Evolutionary conservation across 73 alveolate species (phyloP), one percentile per base, ranked within the genome.

Genomic region (Halteria grandinella): DNA sequence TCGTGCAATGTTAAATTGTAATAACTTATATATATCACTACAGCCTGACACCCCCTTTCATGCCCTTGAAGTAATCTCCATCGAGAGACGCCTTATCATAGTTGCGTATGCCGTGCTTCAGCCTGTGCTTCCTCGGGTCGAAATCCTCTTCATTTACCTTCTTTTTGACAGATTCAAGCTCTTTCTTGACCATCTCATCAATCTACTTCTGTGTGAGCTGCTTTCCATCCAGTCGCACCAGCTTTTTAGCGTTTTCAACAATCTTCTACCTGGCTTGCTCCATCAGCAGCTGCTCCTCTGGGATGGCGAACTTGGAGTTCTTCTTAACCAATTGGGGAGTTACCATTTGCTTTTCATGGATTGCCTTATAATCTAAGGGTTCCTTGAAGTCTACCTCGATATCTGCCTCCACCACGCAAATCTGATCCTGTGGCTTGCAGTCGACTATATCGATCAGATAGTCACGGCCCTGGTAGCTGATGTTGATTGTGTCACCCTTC

Each of bases 401-500:
- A 85, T 96, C 98, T 40, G 98, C 95, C 79, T 96, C 97, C 54
- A 94, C 88, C 29, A 96, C 95, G 57, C 95, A 80, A 12, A 96
- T 91, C 7, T 95, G 94, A 45, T 87, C 69, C 11, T 83, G 85
- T 27, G 99, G 99, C 55, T 78, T 84, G 40, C 94, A 90, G 58
- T 93, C 92, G 0, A 92, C 87, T 23, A 96, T 90, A 74, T 96
- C 99, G n/a, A 96, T 87, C 80, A 60, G 64, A 75, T 80, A 96
- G 51, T 88, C 88, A 50, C 69, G 77, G 40, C 89, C 91, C 25
- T 79, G 79, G 64, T 92, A 94, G 64, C 75, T 87, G 14, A 96
- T 94, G 41, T 87, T 75, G 33, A 96, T 96, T 31, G 98, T 92
- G 60, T 96, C 98, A 0, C 99, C 99, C 83, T 96, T 83, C 55